Conservation (phyloP, 768 basidiomycete genomes). For the Scleroderma bovista region DNA sequence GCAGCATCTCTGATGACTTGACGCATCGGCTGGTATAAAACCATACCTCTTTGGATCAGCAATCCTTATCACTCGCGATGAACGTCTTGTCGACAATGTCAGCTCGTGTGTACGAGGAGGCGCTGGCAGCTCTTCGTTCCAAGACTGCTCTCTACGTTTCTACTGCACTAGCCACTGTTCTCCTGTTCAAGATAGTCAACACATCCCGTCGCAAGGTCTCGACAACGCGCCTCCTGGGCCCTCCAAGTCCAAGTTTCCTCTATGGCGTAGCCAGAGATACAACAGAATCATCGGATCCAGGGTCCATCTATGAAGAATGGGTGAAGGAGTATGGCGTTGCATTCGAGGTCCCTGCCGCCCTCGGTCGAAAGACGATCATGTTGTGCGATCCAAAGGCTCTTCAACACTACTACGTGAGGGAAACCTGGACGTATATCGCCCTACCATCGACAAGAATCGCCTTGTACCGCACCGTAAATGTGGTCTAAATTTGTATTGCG, state of each 20-base stretch:
- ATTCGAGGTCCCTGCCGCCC: constrained; percentile 32
- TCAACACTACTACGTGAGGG: constrained; percentile 45
- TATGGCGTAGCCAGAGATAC: constrained; percentile 9
- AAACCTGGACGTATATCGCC: constrained; percentile 35
- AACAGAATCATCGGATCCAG: constrained; percentile 18
- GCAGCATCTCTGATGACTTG: too few species aligned
- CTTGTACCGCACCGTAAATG: constrained; percentile 22
- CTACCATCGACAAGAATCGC: constrained; percentile 16
- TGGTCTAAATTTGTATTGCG: background rate
- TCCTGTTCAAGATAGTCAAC: too few species aligned
- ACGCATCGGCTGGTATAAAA: too few species aligned
- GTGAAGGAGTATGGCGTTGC: constrained; percentile 42
- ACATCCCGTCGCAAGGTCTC: constrained; percentile 5
- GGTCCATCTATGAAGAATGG: too few species aligned
- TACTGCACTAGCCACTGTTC: too few species aligned
- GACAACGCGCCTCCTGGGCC: constrained; percentile 19
- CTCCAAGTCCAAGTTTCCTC: constrained; percentile 12
- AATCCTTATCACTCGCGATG: too few species aligned
- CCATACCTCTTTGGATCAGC: too few species aligned
- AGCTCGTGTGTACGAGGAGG: too few species aligned
- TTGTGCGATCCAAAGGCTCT: constrained; percentile 46
- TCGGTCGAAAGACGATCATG: constrained; percentile 32
- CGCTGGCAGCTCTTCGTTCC: too few species aligned
- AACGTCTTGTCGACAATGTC: too few species aligned
- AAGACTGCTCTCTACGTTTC: too few species aligned